A percentile compares a stretch with the other conserved stretches of the same genome.
Evolutionary conservation across 2,329 filamentous ascomycete species (phyloP).

Genomic region (Dryadomyces quercivorus): DNA sequence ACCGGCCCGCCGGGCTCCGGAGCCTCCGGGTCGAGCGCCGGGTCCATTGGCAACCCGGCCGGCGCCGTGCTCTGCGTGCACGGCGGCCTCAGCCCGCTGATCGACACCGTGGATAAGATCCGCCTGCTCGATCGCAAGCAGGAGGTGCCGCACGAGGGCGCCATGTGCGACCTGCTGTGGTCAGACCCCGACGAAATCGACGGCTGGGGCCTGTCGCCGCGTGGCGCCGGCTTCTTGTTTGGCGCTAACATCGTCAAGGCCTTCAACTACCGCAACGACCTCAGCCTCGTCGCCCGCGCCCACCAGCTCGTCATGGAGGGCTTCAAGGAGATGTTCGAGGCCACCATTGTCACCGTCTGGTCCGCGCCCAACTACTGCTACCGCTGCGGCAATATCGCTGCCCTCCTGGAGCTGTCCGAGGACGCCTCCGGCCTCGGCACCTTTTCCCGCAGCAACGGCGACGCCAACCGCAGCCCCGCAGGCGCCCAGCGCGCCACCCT

Average conservation of each 20-base stretch:
- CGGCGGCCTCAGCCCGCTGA: constrained; percentile 79
- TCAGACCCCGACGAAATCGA: constrained; percentile 97
- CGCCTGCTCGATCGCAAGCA: constrained; percentile 90
- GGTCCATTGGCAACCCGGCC: constrained; percentile 52
- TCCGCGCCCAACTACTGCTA: constrained; percentile 96
- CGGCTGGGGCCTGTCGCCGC: constrained; percentile 88
- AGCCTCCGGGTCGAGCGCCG: constrained; percentile 57
- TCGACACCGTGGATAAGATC: constrained; percentile 93
- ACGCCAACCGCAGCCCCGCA: constrained; percentile 36
- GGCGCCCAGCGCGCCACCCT: constrained; percentile 25
- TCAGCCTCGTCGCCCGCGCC: constrained; percentile 82
- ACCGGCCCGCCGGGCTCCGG: constrained; percentile 65
- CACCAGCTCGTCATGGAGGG: constrained; percentile 99
- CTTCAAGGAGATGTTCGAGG: constrained; percentile 98
- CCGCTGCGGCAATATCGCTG: constrained; percentile 88
- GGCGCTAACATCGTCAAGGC: constrained; percentile 89
- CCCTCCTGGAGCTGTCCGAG: constrained; percentile 84
- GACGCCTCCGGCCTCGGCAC: constrained; percentile 64
- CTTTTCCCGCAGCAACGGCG: constrained; percentile 60
- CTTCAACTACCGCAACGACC: constrained; percentile 90
- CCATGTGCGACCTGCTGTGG: constrained; percentile 98
- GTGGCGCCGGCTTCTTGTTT: constrained; percentile 90
- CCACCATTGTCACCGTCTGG: constrained; percentile 96
- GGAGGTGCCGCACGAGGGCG: constrained; percentile 94
- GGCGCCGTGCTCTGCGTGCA: constrained; percentile 93